Evolutionary conservation across 2,329 filamentous ascomycete genomes (phyloP), one percentile per base, ranked within the genome.

Genomic region (Cordyceps tenuipes): DNA sequence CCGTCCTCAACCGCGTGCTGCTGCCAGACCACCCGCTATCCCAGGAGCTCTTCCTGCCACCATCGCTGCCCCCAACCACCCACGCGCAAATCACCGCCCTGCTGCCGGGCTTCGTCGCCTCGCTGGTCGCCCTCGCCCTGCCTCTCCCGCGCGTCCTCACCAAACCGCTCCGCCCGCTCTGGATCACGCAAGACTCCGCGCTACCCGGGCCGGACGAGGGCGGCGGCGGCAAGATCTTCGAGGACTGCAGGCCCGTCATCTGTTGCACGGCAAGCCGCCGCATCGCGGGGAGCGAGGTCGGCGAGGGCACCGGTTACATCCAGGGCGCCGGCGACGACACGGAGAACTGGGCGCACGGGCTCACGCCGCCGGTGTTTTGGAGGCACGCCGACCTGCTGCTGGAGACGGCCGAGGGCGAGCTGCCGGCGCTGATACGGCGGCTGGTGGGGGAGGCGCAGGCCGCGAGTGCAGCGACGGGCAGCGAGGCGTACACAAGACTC

Each of bases 271-370:
- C 91, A 13, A 96, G 91, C 1, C 82, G 86, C 36, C 81, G 88
- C 17, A 85, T 91, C 1, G 75, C 76, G 1, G 88, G 85, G 13
- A 84, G 82, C 3, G 90, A 93, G 70, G 68, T 70, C 34, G 78
- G 77, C 2, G 88, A 86, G 23, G 83, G 82, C 0, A 23, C 23
- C 23, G 70, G 73, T 4, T 99, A 99, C 69, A 88, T 99, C 62
- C 94, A 97, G 73, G 94, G 94, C 55, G 93, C 93, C 0, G 94
- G 89, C 2, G 94, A 99, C 72, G 94, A 99, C 71, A 90, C 89
- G 13, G 94, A 99, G 77, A 90, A 90, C 66, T 99, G 94, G 94
- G 88, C 91, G 1, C 76, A 82, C 57, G 91, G 90, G 0, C 80
- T 97, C 17, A 94, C 89, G 0, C 84, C 93, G 0, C 71, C 76